A percentile compares a stretch with the other conserved stretches of the same genome.
Conservation (phyloP, 306 rosid genomes). For the Glycine tomentella region DNA sequence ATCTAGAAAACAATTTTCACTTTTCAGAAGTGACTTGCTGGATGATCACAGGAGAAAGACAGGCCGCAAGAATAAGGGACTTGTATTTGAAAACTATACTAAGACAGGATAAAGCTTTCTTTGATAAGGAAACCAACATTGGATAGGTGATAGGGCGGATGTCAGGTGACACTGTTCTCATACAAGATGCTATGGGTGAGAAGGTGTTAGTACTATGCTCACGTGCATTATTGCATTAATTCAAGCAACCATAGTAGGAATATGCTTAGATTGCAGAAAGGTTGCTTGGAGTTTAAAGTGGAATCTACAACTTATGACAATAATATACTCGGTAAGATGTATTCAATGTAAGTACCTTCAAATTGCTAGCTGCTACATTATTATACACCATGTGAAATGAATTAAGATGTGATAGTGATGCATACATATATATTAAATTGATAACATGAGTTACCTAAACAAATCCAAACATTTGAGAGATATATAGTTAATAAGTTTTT, state of each 20-base stretch:
- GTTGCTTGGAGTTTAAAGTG: constrained; percentile 64
- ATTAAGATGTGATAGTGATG: not conserved
- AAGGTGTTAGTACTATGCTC: constrained; percentile 62
- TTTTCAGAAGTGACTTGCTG: constrained; percentile 81
- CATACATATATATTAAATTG: not conserved
- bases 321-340: constrained; percentile 62
- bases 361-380: no score
- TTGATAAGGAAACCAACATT: constrained; percentile 79
- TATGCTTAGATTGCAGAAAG: constrained; percentile 51
- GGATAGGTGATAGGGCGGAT: constrained; percentile 88
- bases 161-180: constrained; percentile 88
- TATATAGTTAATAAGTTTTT: no score
- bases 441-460: not conserved
- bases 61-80: constrained; percentile 79
- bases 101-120: constrained; percentile 78
- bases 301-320: constrained; percentile 70
- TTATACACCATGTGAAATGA: not conserved
- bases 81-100: constrained; percentile 77
- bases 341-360: not conserved
- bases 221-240: constrained; percentile 65
- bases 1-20: not conserved
- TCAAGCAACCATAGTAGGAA: constrained; percentile 60
- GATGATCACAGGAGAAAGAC: constrained; percentile 90
- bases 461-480: no score
- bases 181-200: constrained; percentile 94